These are phyloP conservation scores for Gyromitra esculenta DNA, from an alignment of 2,329 filamentous ascomycete genomes.

Conservation along the genomic window DNA sequence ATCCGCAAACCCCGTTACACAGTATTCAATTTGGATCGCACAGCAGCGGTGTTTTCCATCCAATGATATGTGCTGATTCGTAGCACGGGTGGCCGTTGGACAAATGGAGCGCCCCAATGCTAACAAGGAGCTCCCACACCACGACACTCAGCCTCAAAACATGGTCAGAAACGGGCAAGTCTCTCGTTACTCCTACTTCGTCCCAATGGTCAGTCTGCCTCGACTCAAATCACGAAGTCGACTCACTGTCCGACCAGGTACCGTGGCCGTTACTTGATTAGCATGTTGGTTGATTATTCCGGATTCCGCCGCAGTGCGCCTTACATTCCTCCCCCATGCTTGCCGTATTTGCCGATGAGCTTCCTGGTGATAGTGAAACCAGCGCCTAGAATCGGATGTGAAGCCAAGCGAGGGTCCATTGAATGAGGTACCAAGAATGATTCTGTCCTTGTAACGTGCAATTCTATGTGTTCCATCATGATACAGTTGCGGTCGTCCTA, in stretches of 20 bases:
- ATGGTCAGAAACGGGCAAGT: not conserved
- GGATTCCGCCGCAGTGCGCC: not conserved
- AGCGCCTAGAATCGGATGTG: not conserved
- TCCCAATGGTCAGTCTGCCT: not conserved
- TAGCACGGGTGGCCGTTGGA: not conserved
- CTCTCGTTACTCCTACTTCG: not conserved
- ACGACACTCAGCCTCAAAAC: not conserved
- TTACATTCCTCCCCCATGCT: not conserved
- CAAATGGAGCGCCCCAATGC: not conserved
- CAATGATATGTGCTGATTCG: not conserved
- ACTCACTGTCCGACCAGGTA: not conserved
- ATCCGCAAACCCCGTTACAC: not conserved
- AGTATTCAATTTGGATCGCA: not conserved
- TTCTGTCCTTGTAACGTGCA: not conserved
- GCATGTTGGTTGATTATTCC: not conserved
- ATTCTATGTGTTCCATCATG: slow-evolving; percentile 1
- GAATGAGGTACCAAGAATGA: not conserved
- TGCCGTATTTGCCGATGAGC: slow-evolving; percentile 3
- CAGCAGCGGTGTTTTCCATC: not conserved
- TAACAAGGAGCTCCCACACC: not conserved
- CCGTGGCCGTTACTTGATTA: not conserved
- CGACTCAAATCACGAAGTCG: not conserved
- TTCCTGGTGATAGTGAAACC: not conserved
- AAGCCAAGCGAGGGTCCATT: not conserved
- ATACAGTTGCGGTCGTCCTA: not conserved